These are phyloP conservation scores for Blastomyces emzantsi DNA, from an alignment of 2,329 filamentous ascomycete species.

Conservation along the genomic window DNA sequence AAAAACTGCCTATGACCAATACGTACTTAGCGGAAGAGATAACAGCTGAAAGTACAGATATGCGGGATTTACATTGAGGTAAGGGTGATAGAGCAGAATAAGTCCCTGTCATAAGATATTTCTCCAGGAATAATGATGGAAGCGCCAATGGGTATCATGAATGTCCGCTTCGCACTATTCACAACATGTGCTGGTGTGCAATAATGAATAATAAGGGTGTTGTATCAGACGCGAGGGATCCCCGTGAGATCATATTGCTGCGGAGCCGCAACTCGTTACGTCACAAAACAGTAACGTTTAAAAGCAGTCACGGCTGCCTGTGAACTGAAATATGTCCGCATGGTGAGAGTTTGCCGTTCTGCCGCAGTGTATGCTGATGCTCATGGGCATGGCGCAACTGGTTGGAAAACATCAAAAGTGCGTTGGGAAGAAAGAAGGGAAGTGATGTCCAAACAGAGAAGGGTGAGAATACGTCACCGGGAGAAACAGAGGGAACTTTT, in stretches of 20 bases:
- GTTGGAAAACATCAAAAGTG: not conserved
- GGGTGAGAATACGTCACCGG: not conserved
- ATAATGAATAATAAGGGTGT: not conserved
- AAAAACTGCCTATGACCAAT: too few relatives aligned
- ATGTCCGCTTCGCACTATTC: not conserved
- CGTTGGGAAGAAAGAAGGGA: not conserved
- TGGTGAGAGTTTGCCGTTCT: not conserved
- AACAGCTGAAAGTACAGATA: not conserved
- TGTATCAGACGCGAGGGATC: not conserved
- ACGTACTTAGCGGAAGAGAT: not conserved
- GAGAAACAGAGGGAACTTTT: not conserved
- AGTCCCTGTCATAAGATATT: not conserved
- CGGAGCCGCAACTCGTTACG: not conserved
- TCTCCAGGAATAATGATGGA: not conserved
- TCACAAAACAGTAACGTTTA: not conserved
- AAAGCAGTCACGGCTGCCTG: not conserved
- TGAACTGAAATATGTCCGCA: not conserved
- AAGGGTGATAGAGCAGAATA: not conserved
- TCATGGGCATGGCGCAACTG: not conserved
- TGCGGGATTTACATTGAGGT: not conserved
- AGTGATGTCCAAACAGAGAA: not conserved
- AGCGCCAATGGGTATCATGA: not conserved
- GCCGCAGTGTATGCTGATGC: not conserved
- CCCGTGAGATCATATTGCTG: not conserved
- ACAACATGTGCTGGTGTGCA: not conserved